Base-by-base conservation (phyloP, 371 early-diverging fungal genomes). In the Gilbertella persicaria region DNA sequence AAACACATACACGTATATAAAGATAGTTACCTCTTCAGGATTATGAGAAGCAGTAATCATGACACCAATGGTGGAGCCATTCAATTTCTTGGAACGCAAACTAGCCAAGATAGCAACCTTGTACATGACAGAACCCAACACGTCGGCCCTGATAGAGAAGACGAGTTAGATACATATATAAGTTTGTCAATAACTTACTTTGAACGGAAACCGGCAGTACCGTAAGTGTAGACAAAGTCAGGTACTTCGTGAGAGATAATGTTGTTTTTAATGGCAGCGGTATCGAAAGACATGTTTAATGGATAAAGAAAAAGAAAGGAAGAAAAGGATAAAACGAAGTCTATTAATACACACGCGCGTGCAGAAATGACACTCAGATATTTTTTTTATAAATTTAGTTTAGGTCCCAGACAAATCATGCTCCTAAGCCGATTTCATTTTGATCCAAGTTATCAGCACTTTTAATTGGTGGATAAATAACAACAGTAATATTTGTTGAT, bases 31-130 rank as follows among this genome's bases (percentile, higher is more conserved):
- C 61, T 82, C 79, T 58, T 83, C 95, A 48, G 96, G 94, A 75
- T 99, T 99, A 79, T 99, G 99, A 30, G 97, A 96, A 36, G 99
- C 99, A 42, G 99, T 99, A 54, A 99, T 86, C 98, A 99, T 98
- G 37, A 96, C 88, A 58, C 99, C 99, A 55, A 99, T 95, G 51
- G 81, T 80, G 57, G 90, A 83, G 38, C 97, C 95, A 48, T 85
- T 75, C 45, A 93, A 79, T 62, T 84, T 86, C 62, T 92, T 88
- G 16, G 97, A 96, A 48, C 99, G 88, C 42, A 99, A 77, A 20
- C 87, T 86, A 14, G 98, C 97, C 55, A 99, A 76, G 45, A 99
- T 81, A 51, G 94, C 99, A 23, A 94, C 90, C 54, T 95, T 87
- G 82, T 93, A 97, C 73, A 98, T 86, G 38, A 96, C 91, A n/a